phyloP scores from a whole-genome alignment of 2,329 filamentous ascomycete species.

The Nothomitra cinnamomea region DNA sequence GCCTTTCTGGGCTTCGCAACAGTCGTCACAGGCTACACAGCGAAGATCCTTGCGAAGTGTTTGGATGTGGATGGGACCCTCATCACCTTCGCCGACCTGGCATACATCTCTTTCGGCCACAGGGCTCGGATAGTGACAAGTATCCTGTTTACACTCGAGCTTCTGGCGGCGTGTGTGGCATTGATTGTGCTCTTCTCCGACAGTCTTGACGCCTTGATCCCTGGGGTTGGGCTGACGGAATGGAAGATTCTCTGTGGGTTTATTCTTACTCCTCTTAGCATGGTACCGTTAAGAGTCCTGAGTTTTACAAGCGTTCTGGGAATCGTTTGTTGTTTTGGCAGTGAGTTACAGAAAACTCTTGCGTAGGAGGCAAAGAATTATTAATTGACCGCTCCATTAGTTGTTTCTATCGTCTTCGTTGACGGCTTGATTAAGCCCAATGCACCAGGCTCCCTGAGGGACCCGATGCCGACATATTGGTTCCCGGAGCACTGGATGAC shows the following conservation, averaged over 20 bases:
- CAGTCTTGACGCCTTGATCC: conserved; percentile 63
- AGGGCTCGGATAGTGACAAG: conserved; percentile 69
- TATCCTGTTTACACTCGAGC: conserved; percentile 71
- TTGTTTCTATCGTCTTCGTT: conserved; percentile 66
- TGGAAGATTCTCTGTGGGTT: conserved; percentile 81
- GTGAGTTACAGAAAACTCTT: conserved; percentile 36
- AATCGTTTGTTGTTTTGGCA: conserved; percentile 78
- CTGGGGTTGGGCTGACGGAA: conserved; percentile 45
- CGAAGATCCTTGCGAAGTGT: conserved; percentile 69
- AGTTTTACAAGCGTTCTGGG: conserved; percentile 86
- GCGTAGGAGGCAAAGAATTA: background rate
- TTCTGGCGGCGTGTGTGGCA: conserved; percentile 77
- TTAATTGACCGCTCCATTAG: conserved; percentile 26
- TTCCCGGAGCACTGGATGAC: conserved; percentile 78
- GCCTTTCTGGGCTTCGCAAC: conserved; percentile 58
- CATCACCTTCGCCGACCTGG: conserved; percentile 88
- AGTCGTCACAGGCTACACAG: conserved; percentile 67
- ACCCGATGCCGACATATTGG: conserved; percentile 64
- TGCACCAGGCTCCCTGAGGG: conserved; percentile 62
- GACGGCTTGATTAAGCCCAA: conserved; percentile 76
- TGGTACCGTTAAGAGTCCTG: conserved; percentile 64
- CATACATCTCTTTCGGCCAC: conserved; percentile 76
- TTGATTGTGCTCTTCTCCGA: conserved; percentile 87
- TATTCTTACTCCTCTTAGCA: conserved; percentile 65
- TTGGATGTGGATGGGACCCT: conserved; percentile 71